Evolutionary conservation across 768 basidiomycete species (phyloP).

Genomic region (Hemileccinum impolitum): DNA sequence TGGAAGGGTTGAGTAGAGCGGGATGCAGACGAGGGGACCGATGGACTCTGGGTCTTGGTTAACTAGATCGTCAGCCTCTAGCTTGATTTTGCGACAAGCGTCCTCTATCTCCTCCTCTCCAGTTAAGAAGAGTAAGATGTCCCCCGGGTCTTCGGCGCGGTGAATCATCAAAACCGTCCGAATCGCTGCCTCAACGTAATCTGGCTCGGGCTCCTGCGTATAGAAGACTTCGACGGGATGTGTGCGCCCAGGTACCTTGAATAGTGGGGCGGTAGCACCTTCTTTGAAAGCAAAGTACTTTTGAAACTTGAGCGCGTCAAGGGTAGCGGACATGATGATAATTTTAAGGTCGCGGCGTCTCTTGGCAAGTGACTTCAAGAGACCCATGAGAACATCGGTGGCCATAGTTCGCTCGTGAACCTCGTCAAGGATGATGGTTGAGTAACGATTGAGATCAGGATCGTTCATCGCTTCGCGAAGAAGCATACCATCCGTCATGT

Average conservation of each 20-base stretch:
- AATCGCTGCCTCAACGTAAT: slow-evolving; percentile 97
- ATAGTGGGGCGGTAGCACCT: slow-evolving; percentile 59
- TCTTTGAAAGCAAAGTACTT: slow-evolving; percentile 73
- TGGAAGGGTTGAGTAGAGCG: slow-evolving; percentile 92
- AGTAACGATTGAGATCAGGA: slow-evolving; percentile 82
- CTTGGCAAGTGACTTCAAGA: slow-evolving; percentile 82
- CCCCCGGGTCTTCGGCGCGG: slow-evolving; percentile 89
- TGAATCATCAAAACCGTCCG: slow-evolving; percentile 97
- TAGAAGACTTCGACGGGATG: slow-evolving; percentile 97
- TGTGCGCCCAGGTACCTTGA: slow-evolving; percentile 90
- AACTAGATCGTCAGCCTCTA: slow-evolving; percentile 82
- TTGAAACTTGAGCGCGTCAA: slow-evolving; percentile 95
- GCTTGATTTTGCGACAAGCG: slow-evolving; percentile 87
- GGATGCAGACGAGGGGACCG: slow-evolving; percentile 87
- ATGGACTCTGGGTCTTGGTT: slow-evolving; percentile 69
- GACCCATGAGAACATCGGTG: slow-evolving; percentile 97
- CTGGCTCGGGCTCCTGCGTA: slow-evolving; percentile 87
- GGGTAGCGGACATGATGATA: slow-evolving; percentile 97
- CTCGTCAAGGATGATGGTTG: slow-evolving; percentile 97
- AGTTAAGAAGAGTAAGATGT: slow-evolving; percentile 91
- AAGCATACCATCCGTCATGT: slow-evolving; percentile 99
- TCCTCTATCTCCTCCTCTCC: slow-evolving; percentile 99
- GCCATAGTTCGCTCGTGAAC: slow-evolving; percentile 98
- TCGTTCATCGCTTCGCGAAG: slow-evolving; percentile 99
- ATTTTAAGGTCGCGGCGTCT: slow-evolving; percentile 88